These are phyloP conservation scores for Fomitopsis pulvina DNA, from an alignment of 768 basidiomycete genomes.

Conservation along the genomic window DNA sequence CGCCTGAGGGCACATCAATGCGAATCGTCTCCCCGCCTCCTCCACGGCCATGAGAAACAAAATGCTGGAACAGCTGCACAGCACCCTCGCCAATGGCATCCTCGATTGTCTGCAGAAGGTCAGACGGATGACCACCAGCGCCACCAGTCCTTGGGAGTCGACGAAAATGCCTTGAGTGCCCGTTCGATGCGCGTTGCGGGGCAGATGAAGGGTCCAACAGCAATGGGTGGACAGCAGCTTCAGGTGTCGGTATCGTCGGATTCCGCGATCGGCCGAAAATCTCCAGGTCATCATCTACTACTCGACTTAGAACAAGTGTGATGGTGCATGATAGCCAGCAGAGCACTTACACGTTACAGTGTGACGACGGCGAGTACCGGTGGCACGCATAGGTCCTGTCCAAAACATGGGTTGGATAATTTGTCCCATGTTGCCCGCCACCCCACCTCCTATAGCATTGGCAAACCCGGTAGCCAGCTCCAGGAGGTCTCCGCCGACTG, in stretches of 20 bases:
- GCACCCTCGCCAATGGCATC: constrained; percentile 78
- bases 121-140: constrained; percentile 33
- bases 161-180: constrained; percentile 43
- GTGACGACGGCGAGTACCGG: constrained; percentile 42
- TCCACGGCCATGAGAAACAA: constrained; percentile 56
- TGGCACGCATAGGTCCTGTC: constrained; percentile 32
- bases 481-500: constrained; percentile 32
- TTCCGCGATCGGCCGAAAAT: constrained; percentile 61
- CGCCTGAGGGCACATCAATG: constrained; percentile 66
- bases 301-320: constrained; percentile 3
- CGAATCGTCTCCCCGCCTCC: constrained; percentile 59
- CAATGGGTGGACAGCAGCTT: constrained; percentile 77
- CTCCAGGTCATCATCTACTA: constrained; percentile 48
- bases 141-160: constrained; percentile 48
- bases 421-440: constrained; percentile 35
- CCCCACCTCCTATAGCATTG: constrained; percentile 28
- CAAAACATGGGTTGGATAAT: constrained; percentile 24
- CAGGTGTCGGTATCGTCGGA: constrained; percentile 44
- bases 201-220: constrained; percentile 56
- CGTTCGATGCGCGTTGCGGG: constrained; percentile 36
- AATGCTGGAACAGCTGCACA: constrained; percentile 76
- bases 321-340: not conserved
- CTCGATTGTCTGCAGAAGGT: constrained; percentile 72
- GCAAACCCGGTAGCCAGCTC: constrained; percentile 49
- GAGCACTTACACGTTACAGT: constrained; percentile 30